Evolutionary conservation across 2,329 filamentous ascomycete species (phyloP).

Genomic region (Botrytis aclada): DNA sequence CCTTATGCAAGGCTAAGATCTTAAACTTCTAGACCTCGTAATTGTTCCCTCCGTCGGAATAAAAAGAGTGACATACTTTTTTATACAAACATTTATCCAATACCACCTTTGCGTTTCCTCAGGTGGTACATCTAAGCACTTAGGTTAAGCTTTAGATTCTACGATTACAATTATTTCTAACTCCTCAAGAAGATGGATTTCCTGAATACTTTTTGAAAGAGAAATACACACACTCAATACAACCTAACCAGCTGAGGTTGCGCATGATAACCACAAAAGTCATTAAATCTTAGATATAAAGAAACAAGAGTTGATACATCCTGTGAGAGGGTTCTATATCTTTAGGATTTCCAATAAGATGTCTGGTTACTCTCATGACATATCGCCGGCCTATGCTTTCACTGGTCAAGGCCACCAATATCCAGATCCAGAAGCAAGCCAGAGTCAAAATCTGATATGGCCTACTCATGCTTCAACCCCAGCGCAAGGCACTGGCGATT

Average conservation of each 20-base stretch:
- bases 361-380: background rate
- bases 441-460: conserved; percentile 16
- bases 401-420: conserved; percentile 16
- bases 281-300: background rate
- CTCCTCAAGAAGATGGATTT: background rate
- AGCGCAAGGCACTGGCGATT: background rate
- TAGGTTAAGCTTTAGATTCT: background rate
- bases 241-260: background rate
- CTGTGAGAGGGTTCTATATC: background rate
- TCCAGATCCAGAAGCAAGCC: conserved; percentile 24
- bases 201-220: background rate
- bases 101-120: background rate
- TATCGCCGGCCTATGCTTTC: background rate
- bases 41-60: background rate
- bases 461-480: background rate
- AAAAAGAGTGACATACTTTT: background rate
- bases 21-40: background rate
- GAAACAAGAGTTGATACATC: background rate
- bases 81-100: background rate
- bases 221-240: background rate
- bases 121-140: background rate
- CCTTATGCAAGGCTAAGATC: conserved; percentile 12
- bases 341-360: background rate
- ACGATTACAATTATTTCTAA: background rate
- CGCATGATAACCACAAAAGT: background rate